Evolutionary conservation across 306 rosid genomes (phyloP).

Genomic region (Erythrophleum fordii): DNA sequence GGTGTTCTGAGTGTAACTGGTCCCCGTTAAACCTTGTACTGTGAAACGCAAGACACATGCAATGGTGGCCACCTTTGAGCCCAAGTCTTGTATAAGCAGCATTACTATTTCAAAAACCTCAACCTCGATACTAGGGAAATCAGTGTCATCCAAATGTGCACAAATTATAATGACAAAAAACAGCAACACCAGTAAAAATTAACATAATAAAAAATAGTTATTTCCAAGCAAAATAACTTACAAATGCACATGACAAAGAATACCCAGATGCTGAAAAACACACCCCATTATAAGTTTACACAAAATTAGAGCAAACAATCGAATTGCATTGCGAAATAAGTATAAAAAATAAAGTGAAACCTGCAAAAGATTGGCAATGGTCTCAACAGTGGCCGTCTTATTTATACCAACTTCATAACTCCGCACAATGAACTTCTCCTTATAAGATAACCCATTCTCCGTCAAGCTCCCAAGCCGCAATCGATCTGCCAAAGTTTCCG

Average conservation of each 20-base stretch:
- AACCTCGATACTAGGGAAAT: slow-evolving; percentile 18
- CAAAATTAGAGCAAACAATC: neutral
- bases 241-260: neutral
- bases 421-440: slow-evolving; percentile 90
- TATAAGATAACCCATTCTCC: slow-evolving; percentile 81
- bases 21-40: neutral
- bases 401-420: slow-evolving; percentile 96
- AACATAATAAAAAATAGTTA: neutral
- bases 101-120: neutral
- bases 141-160: slow-evolving; percentile 25
- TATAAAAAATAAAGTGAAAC: slow-evolving; percentile 37
- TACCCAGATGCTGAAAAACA: neutral
- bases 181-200: neutral
- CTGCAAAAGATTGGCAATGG: slow-evolving; percentile 96
- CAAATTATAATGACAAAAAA: neutral
- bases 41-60: neutral
- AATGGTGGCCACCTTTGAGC: neutral
- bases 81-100: neutral
- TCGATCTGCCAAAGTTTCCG: slow-evolving; percentile 67
- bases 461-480: slow-evolving; percentile 81
- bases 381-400: slow-evolving; percentile 96
- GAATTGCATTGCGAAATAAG: neutral
- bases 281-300: neutral
- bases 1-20: neutral
- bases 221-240: neutral